These are phyloP conservation scores for Aspergillus egyptiacus DNA, from an alignment of 495 filamentous ascomycete genomes.

Conservation along the genomic window DNA sequence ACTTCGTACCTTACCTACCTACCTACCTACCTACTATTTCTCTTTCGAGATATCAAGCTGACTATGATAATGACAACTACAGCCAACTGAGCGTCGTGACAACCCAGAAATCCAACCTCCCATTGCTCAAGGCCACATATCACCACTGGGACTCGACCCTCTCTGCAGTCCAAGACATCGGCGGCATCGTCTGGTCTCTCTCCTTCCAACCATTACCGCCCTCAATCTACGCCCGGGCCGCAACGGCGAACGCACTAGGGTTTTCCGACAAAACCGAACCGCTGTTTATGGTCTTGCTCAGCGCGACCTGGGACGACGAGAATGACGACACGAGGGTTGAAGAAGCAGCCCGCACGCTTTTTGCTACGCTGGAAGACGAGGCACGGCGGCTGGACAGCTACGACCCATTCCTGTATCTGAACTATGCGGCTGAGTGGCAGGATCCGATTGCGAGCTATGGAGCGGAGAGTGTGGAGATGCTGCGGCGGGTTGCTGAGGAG, in stretches of 20 bases:
- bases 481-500: slow-evolving; percentile 28
- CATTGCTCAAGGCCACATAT: slow-evolving; percentile 16
- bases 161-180: slow-evolving; percentile 9
- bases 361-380: slow-evolving; percentile 14
- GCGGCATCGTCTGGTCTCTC: slow-evolving; percentile 18
- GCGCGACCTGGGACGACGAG: slow-evolving; percentile 16
- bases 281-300: slow-evolving; percentile 15
- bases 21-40: too few species aligned
- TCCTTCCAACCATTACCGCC: slow-evolving; percentile 23
- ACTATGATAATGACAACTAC: neutral
- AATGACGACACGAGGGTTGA: slow-evolving; percentile 18
- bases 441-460: slow-evolving; percentile 40
- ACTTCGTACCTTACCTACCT: too few species aligned
- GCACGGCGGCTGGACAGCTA: slow-evolving; percentile 9
- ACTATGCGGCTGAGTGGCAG: slow-evolving; percentile 24
- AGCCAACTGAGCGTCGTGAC: slow-evolving; percentile 9
- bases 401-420: slow-evolving; percentile 24
- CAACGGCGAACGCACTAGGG: slow-evolving; percentile 16
- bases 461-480: slow-evolving; percentile 19
- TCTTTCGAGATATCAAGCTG: neutral
- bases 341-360: slow-evolving; percentile 5
- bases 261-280: slow-evolving; percentile 7
- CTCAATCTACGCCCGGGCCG: slow-evolving; percentile 15
- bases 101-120: slow-evolving; percentile 10
- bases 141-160: slow-evolving; percentile 14